A percentile compares a stretch with the other conserved stretches of the same genome.
Evolutionary conservation across 2,329 filamentous ascomycete genomes (phyloP).

Genomic region (Verticillium dahliae): DNA sequence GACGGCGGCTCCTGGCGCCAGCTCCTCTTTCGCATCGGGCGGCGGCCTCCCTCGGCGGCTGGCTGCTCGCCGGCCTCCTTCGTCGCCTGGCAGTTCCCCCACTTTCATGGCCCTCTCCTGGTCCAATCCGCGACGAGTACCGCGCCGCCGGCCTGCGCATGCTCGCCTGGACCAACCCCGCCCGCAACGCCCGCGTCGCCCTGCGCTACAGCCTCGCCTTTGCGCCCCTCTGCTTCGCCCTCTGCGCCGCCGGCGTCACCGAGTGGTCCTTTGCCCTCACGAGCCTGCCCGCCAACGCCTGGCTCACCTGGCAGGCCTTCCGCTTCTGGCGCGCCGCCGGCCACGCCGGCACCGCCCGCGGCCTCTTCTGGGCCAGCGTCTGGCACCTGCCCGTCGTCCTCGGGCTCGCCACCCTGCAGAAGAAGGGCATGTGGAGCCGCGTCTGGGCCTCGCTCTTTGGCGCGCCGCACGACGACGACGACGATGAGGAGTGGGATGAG

Average conservation of each 20-base stretch:
- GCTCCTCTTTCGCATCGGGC: conserved; percentile 60
- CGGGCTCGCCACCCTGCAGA: conserved; percentile 84
- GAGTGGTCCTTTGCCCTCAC: conserved; percentile 80
- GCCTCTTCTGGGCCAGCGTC: conserved; percentile 94
- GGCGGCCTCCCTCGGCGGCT: conserved; percentile 69
- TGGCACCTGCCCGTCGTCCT: conserved; percentile 91
- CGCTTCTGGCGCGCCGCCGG: conserved; percentile 76
- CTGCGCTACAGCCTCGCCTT: conserved; percentile 80
- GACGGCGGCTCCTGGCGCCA: conserved; percentile 67
- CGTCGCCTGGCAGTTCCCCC: conserved; percentile 96
- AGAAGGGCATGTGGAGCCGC: conserved; percentile 84
- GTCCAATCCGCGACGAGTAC: conserved; percentile 87
- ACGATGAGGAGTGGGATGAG: conserved; percentile 53
- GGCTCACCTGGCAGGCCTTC: conserved; percentile 76
- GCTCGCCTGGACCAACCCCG: conserved; percentile 84
- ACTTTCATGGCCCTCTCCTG: conserved; percentile 96
- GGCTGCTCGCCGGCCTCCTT: conserved; percentile 83
- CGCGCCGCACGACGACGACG: conserved; percentile 44
- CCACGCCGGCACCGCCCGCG: conserved; percentile 70
- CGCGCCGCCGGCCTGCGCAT: conserved; percentile 60
- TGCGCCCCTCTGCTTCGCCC: conserved; percentile 75
- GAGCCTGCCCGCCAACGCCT: conserved; percentile 75
- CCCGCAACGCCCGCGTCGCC: conserved; percentile 78
- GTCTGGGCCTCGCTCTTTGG: conserved; percentile 68
- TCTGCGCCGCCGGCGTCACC: conserved; percentile 76